phyloP scores from a whole-genome alignment of 805 yeast species.

The Wickerhamiella siamensis region DNA sequence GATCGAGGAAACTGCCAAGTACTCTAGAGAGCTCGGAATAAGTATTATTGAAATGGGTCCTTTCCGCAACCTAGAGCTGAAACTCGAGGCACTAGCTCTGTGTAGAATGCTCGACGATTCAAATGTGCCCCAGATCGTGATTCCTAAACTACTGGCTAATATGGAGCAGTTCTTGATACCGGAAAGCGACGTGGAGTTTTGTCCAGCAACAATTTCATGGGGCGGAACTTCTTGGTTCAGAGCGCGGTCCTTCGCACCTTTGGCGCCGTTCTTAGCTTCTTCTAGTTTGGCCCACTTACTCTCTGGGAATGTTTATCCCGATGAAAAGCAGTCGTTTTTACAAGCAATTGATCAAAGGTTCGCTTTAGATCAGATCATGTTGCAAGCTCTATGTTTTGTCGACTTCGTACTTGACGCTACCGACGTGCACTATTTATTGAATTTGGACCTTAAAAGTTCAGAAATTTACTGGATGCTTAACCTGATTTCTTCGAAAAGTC shows the following conservation, averaged over 20 bases:
- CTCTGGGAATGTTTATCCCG: too few relatives aligned
- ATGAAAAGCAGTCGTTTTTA: background rate
- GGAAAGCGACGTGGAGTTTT: constrained; percentile 9
- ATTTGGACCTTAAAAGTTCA: background rate
- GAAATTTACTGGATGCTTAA: background rate
- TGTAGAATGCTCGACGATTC: constrained; percentile 3
- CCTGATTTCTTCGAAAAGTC: background rate
- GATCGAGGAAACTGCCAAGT: background rate
- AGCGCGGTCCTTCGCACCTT: constrained; percentile 10
- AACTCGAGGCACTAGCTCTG: constrained; percentile 2
- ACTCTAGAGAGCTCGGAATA: background rate
- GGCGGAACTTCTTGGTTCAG: constrained; percentile 3
- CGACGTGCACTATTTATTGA: background rate
- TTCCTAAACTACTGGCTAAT: background rate
- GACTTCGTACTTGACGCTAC: background rate
- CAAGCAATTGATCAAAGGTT: background rate
- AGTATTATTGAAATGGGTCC: constrained; percentile 4
- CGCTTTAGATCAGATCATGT: background rate
- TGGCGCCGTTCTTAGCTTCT: background rate
- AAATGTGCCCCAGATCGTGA: constrained; percentile 5
- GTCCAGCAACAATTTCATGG: constrained; percentile 1
- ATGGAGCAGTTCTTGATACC: constrained; percentile 2
- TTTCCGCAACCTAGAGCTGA: constrained; percentile 3
- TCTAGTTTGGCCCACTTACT: background rate
- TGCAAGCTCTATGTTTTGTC: constrained; percentile 4